Conservation (phyloP, 2,329 filamentous ascomycete genomes). For the Pseudocercospora fuligena region DNA sequence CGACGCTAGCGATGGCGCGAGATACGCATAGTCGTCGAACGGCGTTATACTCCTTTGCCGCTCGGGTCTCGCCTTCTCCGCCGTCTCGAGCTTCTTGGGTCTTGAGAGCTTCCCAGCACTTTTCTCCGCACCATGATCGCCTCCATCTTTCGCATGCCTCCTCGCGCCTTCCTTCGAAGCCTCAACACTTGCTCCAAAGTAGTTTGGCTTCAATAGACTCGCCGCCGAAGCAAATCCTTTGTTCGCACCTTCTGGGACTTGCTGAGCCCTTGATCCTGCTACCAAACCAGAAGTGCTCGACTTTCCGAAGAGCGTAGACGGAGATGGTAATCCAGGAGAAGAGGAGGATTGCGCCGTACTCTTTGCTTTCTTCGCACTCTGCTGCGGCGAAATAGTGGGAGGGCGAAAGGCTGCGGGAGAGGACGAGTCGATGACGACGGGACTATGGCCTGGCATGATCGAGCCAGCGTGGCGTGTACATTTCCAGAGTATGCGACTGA, state of each 20-base stretch:
- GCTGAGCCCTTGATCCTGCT: conserved; percentile 23
- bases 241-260: conserved; percentile 17
- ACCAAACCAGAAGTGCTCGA: conserved; percentile 1
- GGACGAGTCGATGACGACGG: conserved; percentile 34
- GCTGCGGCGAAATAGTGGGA: conserved; percentile 28
- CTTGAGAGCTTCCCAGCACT: background rate
- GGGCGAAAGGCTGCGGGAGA: conserved; percentile 26
- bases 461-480: conserved; percentile 13
- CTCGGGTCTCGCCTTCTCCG: background rate
- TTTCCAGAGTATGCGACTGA: conserved; percentile 12
- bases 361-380: conserved; percentile 2
- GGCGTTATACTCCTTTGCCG: conserved; percentile 1
- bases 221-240: conserved; percentile 26
- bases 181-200: background rate
- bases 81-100: conserved; percentile 2
- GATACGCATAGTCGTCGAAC: conserved; percentile 6
- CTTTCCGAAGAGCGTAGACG: conserved; percentile 23
- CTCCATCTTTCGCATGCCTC: background rate
- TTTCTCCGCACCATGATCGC: background rate
- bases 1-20: background rate
- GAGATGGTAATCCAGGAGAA: conserved; percentile 27
- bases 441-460: conserved; percentile 31
- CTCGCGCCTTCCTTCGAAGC: background rate
- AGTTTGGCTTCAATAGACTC: conserved; percentile 15
- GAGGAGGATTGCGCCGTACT: conserved; percentile 25